A percentile compares a stretch with the other conserved stretches of the same genome.
Conservation (phyloP, 2,329 filamentous ascomycete genomes). For the Thielaviopsis euricoi region DNA sequence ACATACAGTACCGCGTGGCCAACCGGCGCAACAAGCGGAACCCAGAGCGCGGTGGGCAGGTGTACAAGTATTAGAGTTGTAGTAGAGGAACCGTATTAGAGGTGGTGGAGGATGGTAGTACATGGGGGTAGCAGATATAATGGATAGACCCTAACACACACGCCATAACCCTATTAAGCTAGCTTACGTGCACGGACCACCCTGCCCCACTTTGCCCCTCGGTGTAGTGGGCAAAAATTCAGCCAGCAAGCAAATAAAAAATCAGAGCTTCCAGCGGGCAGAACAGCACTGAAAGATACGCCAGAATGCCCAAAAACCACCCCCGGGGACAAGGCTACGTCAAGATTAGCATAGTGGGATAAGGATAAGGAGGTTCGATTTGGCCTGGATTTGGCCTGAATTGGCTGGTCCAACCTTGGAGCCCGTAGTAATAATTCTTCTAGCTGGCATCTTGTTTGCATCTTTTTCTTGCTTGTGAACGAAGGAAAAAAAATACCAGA, state of each 20-base stretch:
- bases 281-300: not conserved
- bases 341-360: not conserved
- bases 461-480: too few species aligned
- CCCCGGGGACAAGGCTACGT: not conserved
- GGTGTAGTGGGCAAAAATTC: conserved; percentile 10
- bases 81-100: not conserved
- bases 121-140: too few species aligned
- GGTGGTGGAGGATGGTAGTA: too few species aligned
- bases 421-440: not conserved
- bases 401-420: not conserved
- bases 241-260: not conserved
- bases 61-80: not conserved
- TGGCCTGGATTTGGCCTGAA: too few species aligned
- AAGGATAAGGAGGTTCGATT: not conserved
- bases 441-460: conserved; percentile 7
- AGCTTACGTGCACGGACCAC: not conserved
- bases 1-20: conserved; percentile 15
- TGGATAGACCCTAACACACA: too few species aligned
- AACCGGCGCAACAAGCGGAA: conserved; percentile 3
- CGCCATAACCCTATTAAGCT: not conserved
- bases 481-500: not conserved
- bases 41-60: not conserved
- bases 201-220: conserved; percentile 11
- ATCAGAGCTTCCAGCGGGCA: not conserved
- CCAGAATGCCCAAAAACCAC: not conserved